A percentile compares a stretch with the other conserved stretches of the same genome.
These are phyloP conservation scores for Penicillium thymicola DNA, from an alignment of 2,329 filamentous ascomycete genomes.

Conservation along the genomic window DNA sequence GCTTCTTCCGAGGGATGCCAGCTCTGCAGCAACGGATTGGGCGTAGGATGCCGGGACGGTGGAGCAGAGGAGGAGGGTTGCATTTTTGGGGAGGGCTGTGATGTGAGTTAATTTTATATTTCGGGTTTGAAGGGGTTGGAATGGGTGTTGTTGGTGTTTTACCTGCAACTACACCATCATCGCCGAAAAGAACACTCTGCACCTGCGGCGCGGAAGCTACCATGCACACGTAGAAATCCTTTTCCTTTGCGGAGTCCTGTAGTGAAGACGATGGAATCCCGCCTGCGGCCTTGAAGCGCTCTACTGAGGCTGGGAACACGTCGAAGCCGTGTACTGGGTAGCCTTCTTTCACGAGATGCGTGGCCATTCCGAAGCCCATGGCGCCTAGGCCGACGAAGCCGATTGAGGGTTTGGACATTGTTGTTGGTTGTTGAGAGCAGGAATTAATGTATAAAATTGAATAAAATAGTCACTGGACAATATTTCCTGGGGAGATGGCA, in stretches of 20 bases:
- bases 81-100: conserved; percentile 52
- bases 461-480: background rate
- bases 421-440: background rate
- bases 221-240: conserved; percentile 67
- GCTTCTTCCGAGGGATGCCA: conserved; percentile 53
- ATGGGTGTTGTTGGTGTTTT: background rate
- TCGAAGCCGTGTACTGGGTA: conserved; percentile 70
- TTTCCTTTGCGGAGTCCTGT: conserved; percentile 58
- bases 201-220: conserved; percentile 70
- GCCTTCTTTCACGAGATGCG: conserved; percentile 64
- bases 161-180: conserved; percentile 47
- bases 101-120: background rate
- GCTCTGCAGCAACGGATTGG: conserved; percentile 56
- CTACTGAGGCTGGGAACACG: conserved; percentile 64
- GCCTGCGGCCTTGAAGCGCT: conserved; percentile 62
- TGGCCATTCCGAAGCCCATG: conserved; percentile 82
- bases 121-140: background rate
- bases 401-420: conserved; percentile 49
- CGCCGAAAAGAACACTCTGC: conserved; percentile 62
- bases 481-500: background rate
- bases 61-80: conserved; percentile 64
- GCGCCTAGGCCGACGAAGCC: conserved; percentile 74
- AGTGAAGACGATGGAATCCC: conserved; percentile 59
- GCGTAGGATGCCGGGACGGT: conserved; percentile 68
- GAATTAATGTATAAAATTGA: background rate